Conservation (phyloP, 106 monocot genomes). For the Posidonia australis region DNA sequence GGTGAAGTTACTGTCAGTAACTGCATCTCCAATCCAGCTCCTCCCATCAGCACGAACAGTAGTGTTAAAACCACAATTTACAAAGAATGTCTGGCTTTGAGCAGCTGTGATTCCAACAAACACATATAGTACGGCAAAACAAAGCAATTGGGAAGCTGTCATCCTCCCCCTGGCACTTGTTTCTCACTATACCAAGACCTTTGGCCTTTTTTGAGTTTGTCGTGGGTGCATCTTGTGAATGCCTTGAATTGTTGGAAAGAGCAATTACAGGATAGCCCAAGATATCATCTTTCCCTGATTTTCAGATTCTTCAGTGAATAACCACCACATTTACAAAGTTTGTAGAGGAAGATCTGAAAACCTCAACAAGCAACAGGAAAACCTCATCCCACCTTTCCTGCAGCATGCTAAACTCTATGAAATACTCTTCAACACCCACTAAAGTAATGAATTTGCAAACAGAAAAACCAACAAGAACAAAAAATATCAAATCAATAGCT, state of each 20-base stretch:
- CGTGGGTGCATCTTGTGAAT: too few species aligned
- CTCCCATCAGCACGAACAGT: slow-evolving; percentile 31
- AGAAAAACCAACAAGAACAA: background rate
- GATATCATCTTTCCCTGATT: background rate
- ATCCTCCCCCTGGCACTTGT: background rate
- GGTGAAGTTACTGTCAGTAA: slow-evolving; percentile 29
- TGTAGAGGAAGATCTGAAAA: background rate
- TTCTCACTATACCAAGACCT: too few species aligned
- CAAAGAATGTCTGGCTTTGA: slow-evolving; percentile 27
- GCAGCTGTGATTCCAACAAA: slow-evolving; percentile 2
- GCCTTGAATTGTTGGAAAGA: too few species aligned
- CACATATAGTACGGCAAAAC: slow-evolving; percentile 13
- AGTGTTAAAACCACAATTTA: slow-evolving; percentile 55
- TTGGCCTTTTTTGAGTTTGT: too few species aligned
- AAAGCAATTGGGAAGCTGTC: background rate
- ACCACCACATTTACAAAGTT: background rate
- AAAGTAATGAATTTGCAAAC: background rate
- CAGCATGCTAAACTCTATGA: background rate
- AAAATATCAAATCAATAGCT: background rate
- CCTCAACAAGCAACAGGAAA: background rate
- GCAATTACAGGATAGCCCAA: background rate
- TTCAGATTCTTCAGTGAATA: background rate
- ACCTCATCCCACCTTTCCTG: background rate
- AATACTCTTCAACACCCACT: background rate
- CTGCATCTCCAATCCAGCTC: slow-evolving; percentile 57